These are phyloP conservation scores for Coriaria nepalensis DNA, from an alignment of 306 rosid species.

Conservation along the genomic window DNA sequence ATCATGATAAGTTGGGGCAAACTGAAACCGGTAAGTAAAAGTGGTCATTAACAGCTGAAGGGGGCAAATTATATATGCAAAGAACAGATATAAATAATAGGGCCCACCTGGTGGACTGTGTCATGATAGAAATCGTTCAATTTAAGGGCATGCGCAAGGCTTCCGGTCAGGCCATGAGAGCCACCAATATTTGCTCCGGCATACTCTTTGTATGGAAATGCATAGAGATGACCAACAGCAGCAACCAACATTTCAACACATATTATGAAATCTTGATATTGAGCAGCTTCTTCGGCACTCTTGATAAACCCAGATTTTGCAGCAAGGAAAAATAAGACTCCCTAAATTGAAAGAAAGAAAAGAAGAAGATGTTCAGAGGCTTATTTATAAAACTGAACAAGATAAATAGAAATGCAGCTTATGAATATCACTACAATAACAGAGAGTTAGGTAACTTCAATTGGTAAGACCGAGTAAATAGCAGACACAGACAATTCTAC, in stretches of 20 bases:
- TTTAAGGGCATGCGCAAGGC: conserved; percentile 83
- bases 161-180: conserved; percentile 62
- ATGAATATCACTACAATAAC: too few species aligned
- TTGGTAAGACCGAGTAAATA: too few species aligned
- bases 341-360: conserved; percentile 42
- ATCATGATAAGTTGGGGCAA: conserved; percentile 97
- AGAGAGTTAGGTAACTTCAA: too few species aligned
- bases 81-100: background rate
- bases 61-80: background rate
- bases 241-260: conserved; percentile 98
- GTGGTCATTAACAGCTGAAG: conserved; percentile 4
- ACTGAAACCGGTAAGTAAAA: conserved; percentile 69
- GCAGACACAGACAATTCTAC: conserved; percentile 18
- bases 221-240: conserved; percentile 82
- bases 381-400: background rate
- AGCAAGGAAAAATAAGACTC: conserved; percentile 91
- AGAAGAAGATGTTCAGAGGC: conserved; percentile 2
- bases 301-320: conserved; percentile 75
- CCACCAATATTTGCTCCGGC: conserved; percentile 93
- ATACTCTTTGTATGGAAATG: conserved; percentile 99
- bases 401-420: too few species aligned
- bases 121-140: conserved; percentile 92
- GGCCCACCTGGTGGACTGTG: conserved; percentile 88
- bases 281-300: conserved; percentile 82
- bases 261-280: conserved; percentile 75